Evolutionary conservation across 306 rosid genomes (phyloP), one percentile per base, ranked within the genome.

Genomic region (Fagus crenata): DNA sequence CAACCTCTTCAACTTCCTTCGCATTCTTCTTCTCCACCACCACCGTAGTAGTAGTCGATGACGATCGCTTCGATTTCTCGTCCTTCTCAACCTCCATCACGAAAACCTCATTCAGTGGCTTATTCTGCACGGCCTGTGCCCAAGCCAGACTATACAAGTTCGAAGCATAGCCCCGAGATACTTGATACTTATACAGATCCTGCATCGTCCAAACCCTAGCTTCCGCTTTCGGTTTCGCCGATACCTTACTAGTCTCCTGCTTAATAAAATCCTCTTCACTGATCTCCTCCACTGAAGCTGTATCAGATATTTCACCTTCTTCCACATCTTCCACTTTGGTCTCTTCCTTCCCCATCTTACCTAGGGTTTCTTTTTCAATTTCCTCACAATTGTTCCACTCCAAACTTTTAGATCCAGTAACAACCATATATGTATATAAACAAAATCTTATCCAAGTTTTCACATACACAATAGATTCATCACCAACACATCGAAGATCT

Each of bases 51-150:
- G 77, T 65, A 15, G 84, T 67, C 8, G 83, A n/a, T 28, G 77
- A 49, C 37, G 88, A 72, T 0, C 42, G 86, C 71, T 75, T 88
- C 1, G 78, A 77, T 9, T 82, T 79, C 43, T 79, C 89, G 28
- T 87, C 86, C 4, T 83, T 53, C 73, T 89, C 97, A 15, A 84
- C 71, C 7, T 92, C 93, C 93, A 88, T 77, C 9, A 88, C 85
- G 58, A 91, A 86, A 35, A 92, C 80, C 22, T 92, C 96, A 78
- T 92, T 89, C 18, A 96, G 76, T 33, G 98, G 93, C 58, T 92
- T 92, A 74, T 92, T 96, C 96, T 96, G 99, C 35, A 96, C 97
- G 11, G 91, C 99, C 72, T 88, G 92, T 5, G 99, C 99, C 99
- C 99, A 96, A 64, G 98, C 99, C 41, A 96, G 85, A 78, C 85